Percentiles rank a stretch among this genome's conserved stretches.
phyloP scores from a whole-genome alignment of 2,329 filamentous ascomycete species.

The Ophiostoma fasciatum region DNA sequence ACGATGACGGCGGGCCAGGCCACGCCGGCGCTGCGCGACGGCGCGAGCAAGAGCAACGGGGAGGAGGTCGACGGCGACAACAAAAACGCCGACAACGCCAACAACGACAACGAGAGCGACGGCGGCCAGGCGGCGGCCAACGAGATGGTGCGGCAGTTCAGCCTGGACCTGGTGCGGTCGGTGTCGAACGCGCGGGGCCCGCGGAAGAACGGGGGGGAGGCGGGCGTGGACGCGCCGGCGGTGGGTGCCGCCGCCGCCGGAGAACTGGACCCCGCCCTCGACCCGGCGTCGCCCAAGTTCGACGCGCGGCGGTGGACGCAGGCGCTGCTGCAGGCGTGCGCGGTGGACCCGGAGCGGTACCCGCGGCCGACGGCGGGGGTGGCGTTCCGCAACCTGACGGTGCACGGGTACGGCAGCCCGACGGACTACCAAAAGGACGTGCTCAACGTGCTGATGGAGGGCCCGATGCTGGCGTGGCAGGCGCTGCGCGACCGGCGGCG shows the following conservation, averaged over 20 bases:
- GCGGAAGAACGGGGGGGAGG: too few relatives aligned
- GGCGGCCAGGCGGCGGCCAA: background rate
- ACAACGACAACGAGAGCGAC: background rate
- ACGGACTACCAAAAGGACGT: constrained; percentile 59
- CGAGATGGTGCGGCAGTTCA: constrained; percentile 8
- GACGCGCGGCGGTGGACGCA: constrained; percentile 30
- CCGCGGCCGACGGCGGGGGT: constrained; percentile 36
- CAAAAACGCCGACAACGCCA: background rate
- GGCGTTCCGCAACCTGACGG: constrained; percentile 50
- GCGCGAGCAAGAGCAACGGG: too few relatives aligned
- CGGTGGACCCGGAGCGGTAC: constrained; percentile 15
- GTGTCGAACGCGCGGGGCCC: constrained; percentile 1
- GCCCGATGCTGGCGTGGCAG: constrained; percentile 25
- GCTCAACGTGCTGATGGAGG: constrained; percentile 42
- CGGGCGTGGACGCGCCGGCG: too few relatives aligned
- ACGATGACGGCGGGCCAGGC: too few relatives aligned
- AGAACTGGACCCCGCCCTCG: constrained; percentile 22
- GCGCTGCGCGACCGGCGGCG: constrained; percentile 36
- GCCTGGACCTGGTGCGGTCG: constrained; percentile 10
- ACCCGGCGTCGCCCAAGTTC: constrained; percentile 29
- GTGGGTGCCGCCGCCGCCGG: too few relatives aligned
- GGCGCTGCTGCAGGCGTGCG: constrained; percentile 26
- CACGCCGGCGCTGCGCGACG: too few relatives aligned
- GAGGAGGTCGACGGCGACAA: too few relatives aligned
- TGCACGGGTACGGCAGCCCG: constrained; percentile 49